Base-by-base conservation (phyloP, 306 rosid genomes). In the Chamaecrista fasciculata region DNA sequence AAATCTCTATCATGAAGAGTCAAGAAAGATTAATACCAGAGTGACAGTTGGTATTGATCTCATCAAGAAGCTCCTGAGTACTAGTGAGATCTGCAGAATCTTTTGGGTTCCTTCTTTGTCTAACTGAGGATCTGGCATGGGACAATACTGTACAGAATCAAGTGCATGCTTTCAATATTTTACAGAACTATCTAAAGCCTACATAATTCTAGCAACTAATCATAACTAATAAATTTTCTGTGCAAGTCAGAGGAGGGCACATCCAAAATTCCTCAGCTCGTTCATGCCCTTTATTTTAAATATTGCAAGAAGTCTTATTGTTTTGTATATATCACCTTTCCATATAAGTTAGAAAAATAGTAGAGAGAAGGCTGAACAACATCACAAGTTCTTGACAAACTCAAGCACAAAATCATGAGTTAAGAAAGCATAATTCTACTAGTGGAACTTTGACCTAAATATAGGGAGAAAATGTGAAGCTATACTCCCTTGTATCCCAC, bases 81-180 rank as follows among this genome's bases (percentile, higher is more conserved):
- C 91, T 93, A 59, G 88, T 88, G 33, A 88, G 89, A 79, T 88
- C 91, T 53, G 84, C 51, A 47, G 89, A 76, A 76, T 80, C 96
- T 83, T 85, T 90, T 25, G 89, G 93, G 65, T 84, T 86, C 87
- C 98, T 82, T 93, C 98, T 83, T 82, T 80, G 97, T 80, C 96
- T 86, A 71, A 93, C 81, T 43, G 84, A 88, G 37, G 90, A 84
- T 86, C 98, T 93, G 65, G 37, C 61, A 69, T 72, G 66, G 69
- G 69, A 33, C 40, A 73, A 67, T 69, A 70, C 66, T 71, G 2
- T 49, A 34, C 25, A 52, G 3, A 23, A 66, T 46, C 6, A 14
- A 73, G n/a, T 34, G n/a, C 40, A 70, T n/a, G 60, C 40, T 20
- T 39, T 59, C 5, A 48, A 68, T 59, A 46, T 14, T 11, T 57